Evolutionary conservation across 495 filamentous ascomycete genomes (phyloP).

Genomic region (Pseudevernia furfuracea): DNA sequence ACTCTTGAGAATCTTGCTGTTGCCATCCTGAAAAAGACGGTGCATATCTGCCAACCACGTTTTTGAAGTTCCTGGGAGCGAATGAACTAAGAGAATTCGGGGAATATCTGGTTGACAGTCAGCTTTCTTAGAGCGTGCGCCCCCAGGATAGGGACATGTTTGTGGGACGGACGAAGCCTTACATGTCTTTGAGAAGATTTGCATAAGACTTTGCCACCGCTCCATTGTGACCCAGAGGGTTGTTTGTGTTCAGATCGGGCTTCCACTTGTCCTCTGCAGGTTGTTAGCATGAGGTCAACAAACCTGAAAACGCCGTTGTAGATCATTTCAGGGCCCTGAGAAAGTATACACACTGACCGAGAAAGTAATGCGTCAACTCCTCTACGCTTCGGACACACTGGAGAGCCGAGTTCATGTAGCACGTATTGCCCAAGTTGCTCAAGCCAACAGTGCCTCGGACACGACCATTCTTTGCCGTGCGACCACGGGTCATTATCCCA

Average conservation of each 20-base stretch:
- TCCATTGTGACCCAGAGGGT: conserved; percentile 76
- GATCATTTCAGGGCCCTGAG: not conserved
- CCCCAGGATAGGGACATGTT: conserved; percentile 10
- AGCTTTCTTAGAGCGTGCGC: not conserved
- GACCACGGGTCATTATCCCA: conserved; percentile 54
- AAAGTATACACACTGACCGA: conserved; percentile 41
- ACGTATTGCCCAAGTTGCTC: conserved; percentile 89
- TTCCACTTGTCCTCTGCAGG: conserved; percentile 55
- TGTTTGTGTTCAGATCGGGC: conserved; percentile 70
- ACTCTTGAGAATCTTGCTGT: conserved; percentile 96
- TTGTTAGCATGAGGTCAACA: conserved; percentile 25
- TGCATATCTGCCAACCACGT: conserved; percentile 67
- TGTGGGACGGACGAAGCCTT: conserved; percentile 37
- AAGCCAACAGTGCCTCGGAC: conserved; percentile 70
- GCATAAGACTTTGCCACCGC: conserved; percentile 77
- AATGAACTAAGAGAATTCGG: conserved; percentile 51
- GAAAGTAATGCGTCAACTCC: conserved; percentile 85
- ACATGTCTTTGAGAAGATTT: conserved; percentile 63
- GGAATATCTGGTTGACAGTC: not conserved
- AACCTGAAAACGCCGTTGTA: not conserved
- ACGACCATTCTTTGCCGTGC: conserved; percentile 56
- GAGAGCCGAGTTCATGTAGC: conserved; percentile 96
- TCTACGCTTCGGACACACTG: conserved; percentile 89
- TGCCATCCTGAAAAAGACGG: conserved; percentile 87
- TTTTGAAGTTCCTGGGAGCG: conserved; percentile 70